These are phyloP conservation scores for Ophiostoma populinum DNA, from an alignment of 2,329 filamentous ascomycete genomes.

Conservation along the genomic window DNA sequence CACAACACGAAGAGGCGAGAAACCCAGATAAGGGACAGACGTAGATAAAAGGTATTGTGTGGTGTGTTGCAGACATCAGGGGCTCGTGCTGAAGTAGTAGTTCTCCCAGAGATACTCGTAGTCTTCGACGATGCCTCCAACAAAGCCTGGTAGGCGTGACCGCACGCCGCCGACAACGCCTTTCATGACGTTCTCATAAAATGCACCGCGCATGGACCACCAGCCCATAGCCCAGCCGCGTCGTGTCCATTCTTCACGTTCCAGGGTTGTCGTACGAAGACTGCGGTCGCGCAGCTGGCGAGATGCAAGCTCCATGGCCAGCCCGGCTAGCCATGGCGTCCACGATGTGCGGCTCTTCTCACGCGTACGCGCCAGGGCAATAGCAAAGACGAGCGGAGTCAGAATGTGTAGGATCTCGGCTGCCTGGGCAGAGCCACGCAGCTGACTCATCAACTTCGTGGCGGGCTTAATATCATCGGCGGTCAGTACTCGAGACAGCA, in stretches of 20 bases:
- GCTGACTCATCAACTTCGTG: constrained; percentile 64
- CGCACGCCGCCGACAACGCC: constrained; percentile 54
- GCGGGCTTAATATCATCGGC: constrained; percentile 95
- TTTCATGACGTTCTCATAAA: constrained; percentile 84
- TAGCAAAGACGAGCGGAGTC: constrained; percentile 70
- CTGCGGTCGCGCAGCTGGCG: constrained; percentile 65
- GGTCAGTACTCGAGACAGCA: constrained; percentile 78
- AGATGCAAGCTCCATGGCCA: constrained; percentile 73
- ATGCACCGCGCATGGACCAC: constrained; percentile 95
- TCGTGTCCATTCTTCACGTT: constrained; percentile 77
- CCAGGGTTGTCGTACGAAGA: constrained; percentile 67
- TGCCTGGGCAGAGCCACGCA: constrained; percentile 54
- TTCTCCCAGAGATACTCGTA: constrained; percentile 98
- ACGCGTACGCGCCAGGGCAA: constrained; percentile 47
- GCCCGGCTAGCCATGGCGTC: constrained; percentile 79
- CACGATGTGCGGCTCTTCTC: constrained; percentile 38
- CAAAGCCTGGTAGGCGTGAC: constrained; percentile 60
- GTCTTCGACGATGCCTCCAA: constrained; percentile 78
- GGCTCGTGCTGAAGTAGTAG: constrained; percentile 67
- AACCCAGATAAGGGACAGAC: not conserved
- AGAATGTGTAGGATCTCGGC: constrained; percentile 89
- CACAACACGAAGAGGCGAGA: not conserved
- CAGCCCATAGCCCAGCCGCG: constrained; percentile 81
- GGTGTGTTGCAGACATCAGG: no score
- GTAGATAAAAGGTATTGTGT: constrained; percentile 3